Base-by-base conservation (phyloP, 257 asterid genomes). In the Striga asiatica region DNA sequence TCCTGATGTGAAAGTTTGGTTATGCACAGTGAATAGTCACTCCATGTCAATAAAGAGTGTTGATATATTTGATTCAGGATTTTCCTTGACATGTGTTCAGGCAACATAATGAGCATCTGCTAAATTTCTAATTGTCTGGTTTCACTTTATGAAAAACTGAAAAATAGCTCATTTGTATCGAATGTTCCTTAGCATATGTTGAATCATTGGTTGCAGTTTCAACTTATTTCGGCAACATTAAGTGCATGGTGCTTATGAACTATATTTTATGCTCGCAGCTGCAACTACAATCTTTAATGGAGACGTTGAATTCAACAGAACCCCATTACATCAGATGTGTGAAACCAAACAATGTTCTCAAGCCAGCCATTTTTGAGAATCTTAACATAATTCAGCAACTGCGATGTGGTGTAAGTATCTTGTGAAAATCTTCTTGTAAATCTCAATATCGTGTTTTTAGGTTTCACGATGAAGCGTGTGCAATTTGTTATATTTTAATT, bases 271-370 rank as follows among this genome's bases (percentile, higher is more conserved):
- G 48, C 59, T 73, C 72, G 83, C 84, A 88, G 96, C 78, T 78
- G 55, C 94, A 88, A 78, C 88, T 88, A 52, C 94, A 84, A 76
- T 81, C 93, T 61, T 78, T 88, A 58, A 84, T 88, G 96, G 93
- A 88, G 45, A 88, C 88, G 50, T 78, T 88, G 72, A 88, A 56
- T 72, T 78, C 82, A 25, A 88, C 93, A 32, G 94, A 88, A 60
- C 94, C n/a, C 94, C 93, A 88, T 79, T 88, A 88, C 75, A 84
- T 88, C 74, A 86, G 94, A 66, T 84, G 94, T 61, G 96, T 88
- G 62, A 88, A 88, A 76, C 96, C 96, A 22, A 88, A 88, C 66
- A 82, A 82, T 46, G 75, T 67, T 62, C 82, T 88, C 65, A 88
- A 84, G 81, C 96, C 96, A 55, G 83, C 93, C 50, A 84, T 88